Evolutionary conservation across 805 yeast species (phyloP).

Genomic region (Nakazawaea wickerhamii): DNA sequence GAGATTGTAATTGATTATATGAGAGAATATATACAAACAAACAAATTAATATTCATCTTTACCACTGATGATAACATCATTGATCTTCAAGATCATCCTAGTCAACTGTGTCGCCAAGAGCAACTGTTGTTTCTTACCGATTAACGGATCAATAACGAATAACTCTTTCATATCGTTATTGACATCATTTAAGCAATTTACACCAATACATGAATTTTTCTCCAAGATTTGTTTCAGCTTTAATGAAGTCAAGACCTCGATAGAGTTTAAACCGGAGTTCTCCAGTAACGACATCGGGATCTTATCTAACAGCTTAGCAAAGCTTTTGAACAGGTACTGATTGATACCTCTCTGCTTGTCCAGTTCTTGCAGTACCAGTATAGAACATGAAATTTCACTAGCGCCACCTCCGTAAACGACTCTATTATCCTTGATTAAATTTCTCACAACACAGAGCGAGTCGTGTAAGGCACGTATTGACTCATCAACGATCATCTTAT

Average conservation of each 20-base stretch:
- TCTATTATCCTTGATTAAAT: constrained; percentile 83
- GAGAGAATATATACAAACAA: background rate
- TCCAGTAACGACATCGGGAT: constrained; percentile 95
- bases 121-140: constrained; percentile 95
- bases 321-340: constrained; percentile 96
- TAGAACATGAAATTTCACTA: constrained; percentile 89
- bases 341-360: constrained; percentile 92
- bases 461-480: constrained; percentile 95
- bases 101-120: constrained; percentile 94
- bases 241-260: constrained; percentile 78
- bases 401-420: constrained; percentile 99
- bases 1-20: background rate
- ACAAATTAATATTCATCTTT: constrained; percentile 12
- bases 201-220: constrained; percentile 69
- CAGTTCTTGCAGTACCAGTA: constrained; percentile 87
- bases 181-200: constrained; percentile 88
- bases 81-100: constrained; percentile 95
- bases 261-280: constrained; percentile 93
- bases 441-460: constrained; percentile 95
- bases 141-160: constrained; percentile 94
- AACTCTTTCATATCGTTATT: constrained; percentile 89
- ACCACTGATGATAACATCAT: constrained; percentile 77
- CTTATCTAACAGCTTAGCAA: constrained; percentile 83
- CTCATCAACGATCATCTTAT: constrained; percentile 97
- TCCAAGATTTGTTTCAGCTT: constrained; percentile 83